phyloP scores from a whole-genome alignment of 2,329 filamentous ascomycete genomes.

The Kalmusia sp. region DNA sequence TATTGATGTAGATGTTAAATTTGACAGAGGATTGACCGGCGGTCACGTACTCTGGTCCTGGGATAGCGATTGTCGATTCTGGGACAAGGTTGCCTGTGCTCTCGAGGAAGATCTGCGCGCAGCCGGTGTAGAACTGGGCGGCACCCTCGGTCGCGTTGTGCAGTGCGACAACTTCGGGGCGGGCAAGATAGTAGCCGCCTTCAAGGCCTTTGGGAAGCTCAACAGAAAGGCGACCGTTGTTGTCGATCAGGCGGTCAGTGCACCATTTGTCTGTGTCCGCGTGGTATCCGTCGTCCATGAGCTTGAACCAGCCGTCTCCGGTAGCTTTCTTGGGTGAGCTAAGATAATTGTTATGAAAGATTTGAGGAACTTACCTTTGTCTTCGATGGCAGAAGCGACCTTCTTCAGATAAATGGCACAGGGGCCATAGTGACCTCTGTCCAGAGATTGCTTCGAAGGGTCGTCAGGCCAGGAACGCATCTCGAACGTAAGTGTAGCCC shows the following conservation, averaged over 20 bases:
- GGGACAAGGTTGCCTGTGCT: slow-evolving; percentile 57
- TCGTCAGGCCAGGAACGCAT: slow-evolving; percentile 69
- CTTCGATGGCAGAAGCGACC: slow-evolving; percentile 64
- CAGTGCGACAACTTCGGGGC: slow-evolving; percentile 73
- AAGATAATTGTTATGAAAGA: too few species aligned
- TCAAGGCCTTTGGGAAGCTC: slow-evolving; percentile 67
- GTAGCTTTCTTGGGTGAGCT: slow-evolving; percentile 36
- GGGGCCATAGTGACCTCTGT: slow-evolving; percentile 69
- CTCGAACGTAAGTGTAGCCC: slow-evolving; percentile 69
- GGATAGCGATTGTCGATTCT: slow-evolving; percentile 65
- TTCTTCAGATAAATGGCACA: slow-evolving; percentile 78
- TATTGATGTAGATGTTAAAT: slow-evolving; percentile 68
- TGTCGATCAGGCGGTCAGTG: slow-evolving; percentile 70
- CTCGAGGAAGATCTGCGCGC: slow-evolving; percentile 72
- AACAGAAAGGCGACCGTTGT: slow-evolving; percentile 69
- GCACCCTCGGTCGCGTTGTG: slow-evolving; percentile 64
- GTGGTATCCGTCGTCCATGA: slow-evolving; percentile 74
- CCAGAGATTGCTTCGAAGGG: slow-evolving; percentile 62
- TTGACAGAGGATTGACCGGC: slow-evolving; percentile 62
- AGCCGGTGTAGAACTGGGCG: slow-evolving; percentile 76
- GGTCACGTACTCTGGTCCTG: slow-evolving; percentile 63
- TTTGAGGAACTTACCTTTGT: too few species aligned
- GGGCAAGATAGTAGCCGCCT: slow-evolving; percentile 73
- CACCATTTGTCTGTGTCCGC: slow-evolving; percentile 67
- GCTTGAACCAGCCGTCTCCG: slow-evolving; percentile 79